A percentile compares a stretch with the other conserved stretches of the same genome.
phyloP scores from a whole-genome alignment of 805 yeast genomes.

The Clavispora santaluciae region DNA sequence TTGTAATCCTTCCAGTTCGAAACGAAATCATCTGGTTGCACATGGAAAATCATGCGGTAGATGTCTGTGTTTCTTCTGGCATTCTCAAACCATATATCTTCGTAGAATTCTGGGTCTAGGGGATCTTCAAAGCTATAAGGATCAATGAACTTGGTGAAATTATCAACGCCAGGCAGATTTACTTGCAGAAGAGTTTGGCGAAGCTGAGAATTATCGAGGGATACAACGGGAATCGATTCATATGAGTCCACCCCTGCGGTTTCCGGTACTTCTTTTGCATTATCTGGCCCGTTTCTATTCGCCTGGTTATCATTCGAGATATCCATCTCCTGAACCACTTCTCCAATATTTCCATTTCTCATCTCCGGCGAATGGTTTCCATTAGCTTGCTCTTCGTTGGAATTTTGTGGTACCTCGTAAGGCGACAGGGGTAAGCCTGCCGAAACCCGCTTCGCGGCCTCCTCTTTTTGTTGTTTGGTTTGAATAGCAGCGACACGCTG shows the following conservation, averaged over 20 bases:
- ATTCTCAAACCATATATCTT: slow-evolving; percentile 77
- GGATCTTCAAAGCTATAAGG: slow-evolving; percentile 92
- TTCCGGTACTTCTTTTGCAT: neutral
- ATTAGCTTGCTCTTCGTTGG: neutral
- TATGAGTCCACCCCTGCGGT: neutral
- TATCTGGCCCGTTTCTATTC: neutral
- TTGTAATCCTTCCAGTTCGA: slow-evolving; percentile 87
- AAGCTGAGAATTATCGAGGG: slow-evolving; percentile 41
- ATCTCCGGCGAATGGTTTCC: neutral
- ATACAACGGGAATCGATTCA: slow-evolving; percentile 24
- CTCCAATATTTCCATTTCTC: neutral
- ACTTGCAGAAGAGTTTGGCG: slow-evolving; percentile 35
- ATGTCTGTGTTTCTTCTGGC: slow-evolving; percentile 81
- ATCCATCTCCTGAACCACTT: neutral
- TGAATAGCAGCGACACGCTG: slow-evolving; percentile 60
- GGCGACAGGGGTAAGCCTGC: slow-evolving; percentile 24
- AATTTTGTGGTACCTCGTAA: neutral
- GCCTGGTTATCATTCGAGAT: neutral
- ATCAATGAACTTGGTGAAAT: slow-evolving; percentile 56
- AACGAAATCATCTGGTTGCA: slow-evolving; percentile 94
- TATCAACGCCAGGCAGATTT: slow-evolving; percentile 32
- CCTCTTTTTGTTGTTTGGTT: slow-evolving; percentile 34
- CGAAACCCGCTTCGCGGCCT: slow-evolving; percentile 29
- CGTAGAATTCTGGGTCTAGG: slow-evolving; percentile 70
- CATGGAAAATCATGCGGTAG: slow-evolving; percentile 80